Conservation (phyloP, 208 protist genomes). For the Naegleria fowleri region DNA sequence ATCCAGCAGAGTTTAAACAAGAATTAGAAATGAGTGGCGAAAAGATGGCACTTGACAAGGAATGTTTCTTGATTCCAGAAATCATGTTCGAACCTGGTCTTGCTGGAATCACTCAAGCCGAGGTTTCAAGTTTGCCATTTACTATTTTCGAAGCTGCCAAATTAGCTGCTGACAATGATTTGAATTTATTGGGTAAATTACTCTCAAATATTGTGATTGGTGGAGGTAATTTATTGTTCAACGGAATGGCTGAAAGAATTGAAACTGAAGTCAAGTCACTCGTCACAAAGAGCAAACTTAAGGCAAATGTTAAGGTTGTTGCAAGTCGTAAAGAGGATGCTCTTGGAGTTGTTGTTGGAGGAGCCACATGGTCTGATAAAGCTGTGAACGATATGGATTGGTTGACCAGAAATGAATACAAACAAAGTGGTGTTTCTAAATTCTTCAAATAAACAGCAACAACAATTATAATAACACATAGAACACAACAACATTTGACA, state of each 20-base stretch:
- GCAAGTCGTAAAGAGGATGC: background rate
- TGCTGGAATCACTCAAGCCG: background rate
- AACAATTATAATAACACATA: too few relatives aligned
- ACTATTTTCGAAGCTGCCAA: background rate
- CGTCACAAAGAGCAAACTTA: background rate
- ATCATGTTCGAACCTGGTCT: background rate
- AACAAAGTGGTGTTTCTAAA: conserved; percentile 3
- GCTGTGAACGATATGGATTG: background rate
- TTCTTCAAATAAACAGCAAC: conserved; percentile 14
- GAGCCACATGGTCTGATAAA: background rate
- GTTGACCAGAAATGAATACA: background rate
- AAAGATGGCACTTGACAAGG: background rate
- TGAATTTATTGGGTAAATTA: background rate
- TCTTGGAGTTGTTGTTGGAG: background rate
- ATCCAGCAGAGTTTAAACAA: background rate
- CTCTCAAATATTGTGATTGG: background rate
- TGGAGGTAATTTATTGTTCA: background rate
- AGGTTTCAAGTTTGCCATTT: background rate
- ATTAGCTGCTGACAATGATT: background rate
- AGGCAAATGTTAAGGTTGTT: background rate
- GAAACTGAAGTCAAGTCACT: background rate
- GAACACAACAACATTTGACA: too few relatives aligned
- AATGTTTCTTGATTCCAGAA: conserved; percentile 12
- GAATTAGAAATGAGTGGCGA: conserved; percentile 5
- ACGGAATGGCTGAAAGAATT: background rate